phyloP scores from a whole-genome alignment of 257 asterid genomes.

The Solanum pennellii region DNA sequence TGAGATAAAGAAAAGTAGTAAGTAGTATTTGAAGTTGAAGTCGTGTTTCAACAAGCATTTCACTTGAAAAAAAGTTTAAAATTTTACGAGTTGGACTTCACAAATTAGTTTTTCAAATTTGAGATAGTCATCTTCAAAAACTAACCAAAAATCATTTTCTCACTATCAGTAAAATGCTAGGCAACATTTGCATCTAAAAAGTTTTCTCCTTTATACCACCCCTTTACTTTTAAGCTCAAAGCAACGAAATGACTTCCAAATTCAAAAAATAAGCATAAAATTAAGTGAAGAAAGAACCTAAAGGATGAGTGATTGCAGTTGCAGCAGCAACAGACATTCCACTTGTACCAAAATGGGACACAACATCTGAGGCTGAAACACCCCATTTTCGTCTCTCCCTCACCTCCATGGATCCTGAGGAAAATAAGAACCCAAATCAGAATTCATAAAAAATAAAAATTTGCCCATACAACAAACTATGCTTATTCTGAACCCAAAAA shows the following conservation, averaged over 20 bases:
- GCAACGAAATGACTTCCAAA: background rate
- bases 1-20: background rate
- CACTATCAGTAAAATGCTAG: background rate
- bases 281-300: slow-evolving; percentile 28
- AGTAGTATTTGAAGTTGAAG: background rate
- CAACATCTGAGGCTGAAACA: slow-evolving; percentile 46
- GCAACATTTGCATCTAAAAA: background rate
- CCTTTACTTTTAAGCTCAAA: background rate
- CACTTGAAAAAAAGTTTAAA: background rate
- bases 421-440: background rate
- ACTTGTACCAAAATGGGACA: slow-evolving; percentile 73
- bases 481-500: background rate
- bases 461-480: background rate
- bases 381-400: slow-evolving; percentile 28
- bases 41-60: background rate
- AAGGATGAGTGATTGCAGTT: slow-evolving; percentile 82
- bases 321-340: slow-evolving; percentile 92
- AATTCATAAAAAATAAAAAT: background rate
- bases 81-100: background rate
- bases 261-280: background rate
- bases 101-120: background rate
- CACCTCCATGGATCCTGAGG: slow-evolving; percentile 19
- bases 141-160: background rate
- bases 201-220: background rate
- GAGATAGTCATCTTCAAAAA: background rate